These are phyloP conservation scores for Ustilago curta DNA, from an alignment of 1,284 basidiomycete genomes.

Conservation along the genomic window DNA sequence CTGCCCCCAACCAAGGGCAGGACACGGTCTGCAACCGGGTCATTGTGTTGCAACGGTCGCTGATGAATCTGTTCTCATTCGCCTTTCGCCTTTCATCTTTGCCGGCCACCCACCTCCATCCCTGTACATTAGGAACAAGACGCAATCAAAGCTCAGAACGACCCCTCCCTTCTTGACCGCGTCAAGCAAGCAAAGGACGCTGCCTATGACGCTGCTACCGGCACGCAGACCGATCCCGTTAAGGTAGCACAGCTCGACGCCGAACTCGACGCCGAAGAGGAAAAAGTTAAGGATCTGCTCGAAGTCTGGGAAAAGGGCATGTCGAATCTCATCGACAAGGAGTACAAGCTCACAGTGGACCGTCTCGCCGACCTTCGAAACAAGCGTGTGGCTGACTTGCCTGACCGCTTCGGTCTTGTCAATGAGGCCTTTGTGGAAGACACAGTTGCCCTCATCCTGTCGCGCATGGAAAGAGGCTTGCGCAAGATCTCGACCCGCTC, in stretches of 20 bases:
- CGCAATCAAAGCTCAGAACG: slow-evolving; percentile 50
- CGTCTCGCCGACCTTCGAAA: slow-evolving; percentile 56
- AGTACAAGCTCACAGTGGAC: slow-evolving; percentile 56
- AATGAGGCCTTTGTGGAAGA: slow-evolving; percentile 61
- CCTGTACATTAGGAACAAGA: slow-evolving; percentile 35
- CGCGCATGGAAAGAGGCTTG: slow-evolving; percentile 49
- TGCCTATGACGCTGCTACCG: slow-evolving; percentile 31
- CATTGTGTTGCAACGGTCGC: slow-evolving; percentile 2
- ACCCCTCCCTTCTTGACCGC: slow-evolving; percentile 53
- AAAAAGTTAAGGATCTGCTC: slow-evolving; percentile 53
- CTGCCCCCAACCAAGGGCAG: not conserved
- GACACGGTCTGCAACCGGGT: not conserved
- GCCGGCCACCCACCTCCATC: not conserved
- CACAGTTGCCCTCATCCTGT: slow-evolving; percentile 52
- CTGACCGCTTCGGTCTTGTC: slow-evolving; percentile 58
- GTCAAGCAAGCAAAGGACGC: slow-evolving; percentile 55
- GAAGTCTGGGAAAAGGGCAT: slow-evolving; percentile 60
- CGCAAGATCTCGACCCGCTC: slow-evolving; percentile 44
- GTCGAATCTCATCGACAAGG: slow-evolving; percentile 53
- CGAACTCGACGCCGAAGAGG: slow-evolving; percentile 59
- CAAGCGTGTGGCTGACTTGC: slow-evolving; percentile 45
- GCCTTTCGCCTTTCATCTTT: not conserved
- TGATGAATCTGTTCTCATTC: slow-evolving; percentile 10
- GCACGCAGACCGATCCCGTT: slow-evolving; percentile 42
- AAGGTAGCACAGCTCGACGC: slow-evolving; percentile 57